These are phyloP conservation scores for Trichoderma harzianum DNA, from an alignment of 2,329 filamentous ascomycete species.

Conservation along the genomic window DNA sequence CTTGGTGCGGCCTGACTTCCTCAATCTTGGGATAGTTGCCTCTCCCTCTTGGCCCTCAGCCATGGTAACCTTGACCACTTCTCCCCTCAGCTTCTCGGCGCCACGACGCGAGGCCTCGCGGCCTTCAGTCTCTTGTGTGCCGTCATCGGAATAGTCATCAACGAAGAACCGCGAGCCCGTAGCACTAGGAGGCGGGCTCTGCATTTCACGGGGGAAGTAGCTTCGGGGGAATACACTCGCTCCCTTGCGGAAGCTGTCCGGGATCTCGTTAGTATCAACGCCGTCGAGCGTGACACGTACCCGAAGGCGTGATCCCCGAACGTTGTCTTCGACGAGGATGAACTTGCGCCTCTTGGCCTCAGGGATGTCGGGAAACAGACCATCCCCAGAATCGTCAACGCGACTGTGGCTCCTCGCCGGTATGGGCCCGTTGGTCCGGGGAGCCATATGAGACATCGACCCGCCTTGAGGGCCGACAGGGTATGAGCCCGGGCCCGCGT, in stretches of 20 bases:
- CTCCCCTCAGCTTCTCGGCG: slow-evolving; percentile 30
- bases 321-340: slow-evolving; percentile 88
- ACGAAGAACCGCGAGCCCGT: slow-evolving; percentile 73
- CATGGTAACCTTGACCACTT: slow-evolving; percentile 60
- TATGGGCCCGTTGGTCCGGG: slow-evolving; percentile 35
- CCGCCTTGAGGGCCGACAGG: slow-evolving; percentile 47
- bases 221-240: slow-evolving; percentile 88
- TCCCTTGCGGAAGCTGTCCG: slow-evolving; percentile 86
- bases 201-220: slow-evolving; percentile 92
- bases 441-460: slow-evolving; percentile 61
- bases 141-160: slow-evolving; percentile 59
- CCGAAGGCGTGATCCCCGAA: slow-evolving; percentile 74
- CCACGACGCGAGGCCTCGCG: slow-evolving; percentile 38
- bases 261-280: slow-evolving; percentile 92
- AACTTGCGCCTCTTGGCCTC: slow-evolving; percentile 94
- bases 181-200: slow-evolving; percentile 73
- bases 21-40: slow-evolving; percentile 71
- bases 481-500: slow-evolving; percentile 57
- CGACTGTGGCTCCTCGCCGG: slow-evolving; percentile 36
- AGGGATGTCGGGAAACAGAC: slow-evolving; percentile 82
- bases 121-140: slow-evolving; percentile 50
- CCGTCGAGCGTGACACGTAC: slow-evolving; percentile 91
- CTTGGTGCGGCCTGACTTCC: slow-evolving; percentile 66
- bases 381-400: slow-evolving; percentile 59
- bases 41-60: slow-evolving; percentile 68